A percentile compares a stretch with the other conserved stretches of the same genome.
These are phyloP conservation scores for Anaeramoeba ignava DNA, from an alignment of 78 protist species.

Conservation along the genomic window DNA sequence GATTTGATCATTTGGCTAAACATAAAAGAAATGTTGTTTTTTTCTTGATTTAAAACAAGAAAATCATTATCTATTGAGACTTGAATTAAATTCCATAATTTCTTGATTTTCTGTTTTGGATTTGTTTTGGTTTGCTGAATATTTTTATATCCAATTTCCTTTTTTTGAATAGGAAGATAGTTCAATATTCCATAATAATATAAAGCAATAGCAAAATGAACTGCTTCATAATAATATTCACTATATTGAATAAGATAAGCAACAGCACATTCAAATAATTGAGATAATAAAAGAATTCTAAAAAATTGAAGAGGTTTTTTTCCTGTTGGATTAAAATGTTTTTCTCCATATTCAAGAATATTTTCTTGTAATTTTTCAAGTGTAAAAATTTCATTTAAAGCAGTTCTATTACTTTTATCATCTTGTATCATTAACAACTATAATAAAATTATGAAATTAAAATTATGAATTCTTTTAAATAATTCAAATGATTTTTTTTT, in stretches of 20 bases:
- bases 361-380: not conserved
- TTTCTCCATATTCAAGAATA: not conserved
- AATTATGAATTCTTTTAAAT: not conserved
- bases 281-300: not conserved
- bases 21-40: no score
- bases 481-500: not conserved
- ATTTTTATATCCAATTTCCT: no score
- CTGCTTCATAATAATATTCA: not conserved
- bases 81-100: no score
- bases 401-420: not conserved
- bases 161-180: no score
- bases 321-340: not conserved
- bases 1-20: no score
- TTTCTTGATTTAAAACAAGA: no score
- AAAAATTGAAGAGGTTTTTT: not conserved
- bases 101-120: no score
- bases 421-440: not conserved
- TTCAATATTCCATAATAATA: not conserved
- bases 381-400: not conserved
- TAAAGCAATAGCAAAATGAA: constrained; percentile 1
- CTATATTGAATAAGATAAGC: not conserved
- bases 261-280: not conserved
- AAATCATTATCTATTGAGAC: no score
- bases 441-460: not conserved
- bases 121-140: no score